phyloP scores from a whole-genome alignment of 129 eudicot genomes.

The Solidago caesia region DNA sequence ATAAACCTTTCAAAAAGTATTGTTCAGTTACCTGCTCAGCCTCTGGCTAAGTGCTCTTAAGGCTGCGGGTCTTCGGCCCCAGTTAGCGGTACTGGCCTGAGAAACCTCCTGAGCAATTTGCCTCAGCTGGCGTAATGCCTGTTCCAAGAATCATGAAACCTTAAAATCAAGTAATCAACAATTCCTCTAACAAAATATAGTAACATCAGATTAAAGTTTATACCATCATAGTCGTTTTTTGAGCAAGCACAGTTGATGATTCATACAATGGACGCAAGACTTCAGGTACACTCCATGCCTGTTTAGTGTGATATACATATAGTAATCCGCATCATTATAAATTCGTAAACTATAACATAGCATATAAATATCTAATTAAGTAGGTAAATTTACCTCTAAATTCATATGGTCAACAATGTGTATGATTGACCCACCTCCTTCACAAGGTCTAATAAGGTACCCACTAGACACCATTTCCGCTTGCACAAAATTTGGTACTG shows the following conservation, averaged over 20 bases:
- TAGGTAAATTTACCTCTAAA: slow-evolving; percentile 57
- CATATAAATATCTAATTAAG: background rate
- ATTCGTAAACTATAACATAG: background rate
- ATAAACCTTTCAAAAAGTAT: background rate
- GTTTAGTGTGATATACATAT: background rate
- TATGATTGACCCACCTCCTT: slow-evolving; percentile 96
- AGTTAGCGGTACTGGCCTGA: slow-evolving; percentile 65
- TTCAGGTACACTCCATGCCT: slow-evolving; percentile 96
- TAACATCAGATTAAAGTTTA: background rate
- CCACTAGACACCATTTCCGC: slow-evolving; percentile 98
- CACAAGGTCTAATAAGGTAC: slow-evolving; percentile 91
- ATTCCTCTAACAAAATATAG: background rate
- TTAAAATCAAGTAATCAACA: background rate
- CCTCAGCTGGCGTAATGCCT: slow-evolving; percentile 90
- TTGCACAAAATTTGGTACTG: slow-evolving; percentile 83
- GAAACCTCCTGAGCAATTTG: slow-evolving; percentile 86
- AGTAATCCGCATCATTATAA: background rate
- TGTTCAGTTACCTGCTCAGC: slow-evolving; percentile 57
- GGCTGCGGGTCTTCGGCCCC: slow-evolving; percentile 95
- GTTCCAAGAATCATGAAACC: background rate
- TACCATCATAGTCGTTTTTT: slow-evolving; percentile 87
- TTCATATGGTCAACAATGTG: slow-evolving; percentile 94
- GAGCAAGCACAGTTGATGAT: slow-evolving; percentile 78
- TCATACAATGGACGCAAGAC: slow-evolving; percentile 88
- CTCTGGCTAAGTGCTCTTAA: slow-evolving; percentile 82